phyloP scores from a whole-genome alignment of 2,329 filamentous ascomycete species.

The Colletotrichum costaricense region DNA sequence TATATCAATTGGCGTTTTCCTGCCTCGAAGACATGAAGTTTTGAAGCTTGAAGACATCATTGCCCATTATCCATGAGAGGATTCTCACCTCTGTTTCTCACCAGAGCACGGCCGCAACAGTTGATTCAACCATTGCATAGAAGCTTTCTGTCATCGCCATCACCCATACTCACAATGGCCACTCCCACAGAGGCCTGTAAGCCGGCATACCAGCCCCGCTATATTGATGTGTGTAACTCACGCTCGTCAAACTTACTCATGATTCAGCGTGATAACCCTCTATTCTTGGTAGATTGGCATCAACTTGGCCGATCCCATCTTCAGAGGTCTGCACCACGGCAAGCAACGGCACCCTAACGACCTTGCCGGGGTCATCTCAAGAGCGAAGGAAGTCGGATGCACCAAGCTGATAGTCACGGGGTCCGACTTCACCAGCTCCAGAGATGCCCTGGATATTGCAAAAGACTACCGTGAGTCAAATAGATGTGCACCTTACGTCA shows the following conservation, averaged over 20 bases:
- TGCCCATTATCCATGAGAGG: slow-evolving; percentile 7
- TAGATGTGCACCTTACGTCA: neutral
- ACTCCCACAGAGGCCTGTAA: slow-evolving; percentile 18
- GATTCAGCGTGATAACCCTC: slow-evolving; percentile 30
- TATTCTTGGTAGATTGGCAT: slow-evolving; percentile 77
- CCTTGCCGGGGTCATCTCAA: slow-evolving; percentile 79
- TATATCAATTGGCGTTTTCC: neutral
- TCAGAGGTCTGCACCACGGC: slow-evolving; percentile 85
- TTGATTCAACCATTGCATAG: slow-evolving; percentile 3
- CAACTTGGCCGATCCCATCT: slow-evolving; percentile 94
- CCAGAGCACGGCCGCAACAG: neutral
- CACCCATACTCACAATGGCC: slow-evolving; percentile 18
- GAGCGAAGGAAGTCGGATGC: slow-evolving; percentile 83
- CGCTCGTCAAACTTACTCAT: neutral
- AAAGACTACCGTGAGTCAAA: slow-evolving; percentile 75
- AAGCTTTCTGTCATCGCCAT: slow-evolving; percentile 9
- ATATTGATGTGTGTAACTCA: slow-evolving; percentile 67
- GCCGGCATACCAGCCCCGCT: slow-evolving; percentile 60
- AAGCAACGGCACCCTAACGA: slow-evolving; percentile 80
- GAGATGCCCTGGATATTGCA: slow-evolving; percentile 79
- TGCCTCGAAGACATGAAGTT: neutral
- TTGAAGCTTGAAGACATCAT: neutral
- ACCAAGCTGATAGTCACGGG: slow-evolving; percentile 93
- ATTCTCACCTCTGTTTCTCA: neutral
- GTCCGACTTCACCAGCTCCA: slow-evolving; percentile 83